phyloP scores from a whole-genome alignment of 75 land plant genomes.

The Sequoiadendron giganteum region DNA sequence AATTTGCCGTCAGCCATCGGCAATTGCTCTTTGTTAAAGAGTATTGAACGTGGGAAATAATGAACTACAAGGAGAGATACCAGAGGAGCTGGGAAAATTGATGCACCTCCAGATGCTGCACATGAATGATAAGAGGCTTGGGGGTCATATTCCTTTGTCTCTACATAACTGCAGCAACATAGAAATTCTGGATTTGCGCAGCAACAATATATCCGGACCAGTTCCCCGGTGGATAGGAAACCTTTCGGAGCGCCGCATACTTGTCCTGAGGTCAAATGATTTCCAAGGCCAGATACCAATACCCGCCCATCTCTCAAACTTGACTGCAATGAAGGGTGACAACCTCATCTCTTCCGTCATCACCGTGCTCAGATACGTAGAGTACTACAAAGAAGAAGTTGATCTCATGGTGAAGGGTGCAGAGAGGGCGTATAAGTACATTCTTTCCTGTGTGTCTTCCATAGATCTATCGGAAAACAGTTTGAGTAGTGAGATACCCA shows the following conservation, averaged over 20 bases:
- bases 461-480: conserved; percentile 12
- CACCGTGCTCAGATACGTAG: background rate
- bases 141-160: background rate
- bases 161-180: background rate
- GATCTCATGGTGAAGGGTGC: background rate
- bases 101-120: background rate
- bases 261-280: background rate
- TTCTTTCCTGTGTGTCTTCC: background rate
- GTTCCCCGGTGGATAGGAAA: background rate
- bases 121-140: background rate
- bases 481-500: conserved; percentile 6
- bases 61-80: background rate
- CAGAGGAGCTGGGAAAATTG: background rate
- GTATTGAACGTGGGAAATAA: background rate
- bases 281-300: background rate
- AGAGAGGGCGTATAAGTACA: background rate
- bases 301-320: background rate
- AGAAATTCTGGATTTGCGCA: conserved; percentile 1
- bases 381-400: background rate
- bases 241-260: background rate
- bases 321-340: background rate
- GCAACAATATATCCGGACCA: background rate
- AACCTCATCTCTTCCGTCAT: background rate
- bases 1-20: background rate
- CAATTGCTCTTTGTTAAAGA: background rate